phyloP scores from a whole-genome alignment of 2,329 filamentous ascomycete species.

The Pseudogymnoascus sp. region DNA sequence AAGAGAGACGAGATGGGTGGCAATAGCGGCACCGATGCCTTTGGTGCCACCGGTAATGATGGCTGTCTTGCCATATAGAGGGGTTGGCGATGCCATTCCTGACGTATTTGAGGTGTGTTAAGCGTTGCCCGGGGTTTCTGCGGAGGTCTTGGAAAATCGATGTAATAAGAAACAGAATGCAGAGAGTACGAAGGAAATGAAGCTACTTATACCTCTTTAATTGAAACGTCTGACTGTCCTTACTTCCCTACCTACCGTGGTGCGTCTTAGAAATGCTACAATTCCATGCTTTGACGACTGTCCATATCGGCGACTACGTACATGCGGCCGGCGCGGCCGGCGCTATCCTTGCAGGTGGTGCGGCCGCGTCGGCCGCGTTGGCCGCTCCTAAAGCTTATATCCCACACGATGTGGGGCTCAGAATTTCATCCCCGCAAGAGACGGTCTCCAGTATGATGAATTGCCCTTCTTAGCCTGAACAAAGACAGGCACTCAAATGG shows the following conservation, averaged over 20 bases:
- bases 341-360: neutral
- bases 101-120: neutral
- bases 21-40: conserved; percentile 52
- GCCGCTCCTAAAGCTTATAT: neutral
- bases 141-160: neutral
- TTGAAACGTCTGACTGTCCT: neutral
- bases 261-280: neutral
- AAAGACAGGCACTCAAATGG: neutral
- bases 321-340: neutral
- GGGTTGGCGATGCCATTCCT: neutral
- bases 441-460: neutral
- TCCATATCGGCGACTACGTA: neutral
- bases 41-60: conserved; percentile 49
- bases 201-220: neutral
- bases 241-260: no score
- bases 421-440: neutral
- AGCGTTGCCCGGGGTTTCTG: neutral
- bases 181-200: neutral
- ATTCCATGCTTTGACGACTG: neutral
- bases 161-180: neutral
- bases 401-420: neutral
- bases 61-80: conserved; percentile 33
- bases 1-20: conserved; percentile 46
- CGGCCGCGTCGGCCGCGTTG: neutral
- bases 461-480: neutral